Conservation (phyloP, 2,329 filamentous ascomycete genomes). For the Ceratocystis diversiconidia region DNA sequence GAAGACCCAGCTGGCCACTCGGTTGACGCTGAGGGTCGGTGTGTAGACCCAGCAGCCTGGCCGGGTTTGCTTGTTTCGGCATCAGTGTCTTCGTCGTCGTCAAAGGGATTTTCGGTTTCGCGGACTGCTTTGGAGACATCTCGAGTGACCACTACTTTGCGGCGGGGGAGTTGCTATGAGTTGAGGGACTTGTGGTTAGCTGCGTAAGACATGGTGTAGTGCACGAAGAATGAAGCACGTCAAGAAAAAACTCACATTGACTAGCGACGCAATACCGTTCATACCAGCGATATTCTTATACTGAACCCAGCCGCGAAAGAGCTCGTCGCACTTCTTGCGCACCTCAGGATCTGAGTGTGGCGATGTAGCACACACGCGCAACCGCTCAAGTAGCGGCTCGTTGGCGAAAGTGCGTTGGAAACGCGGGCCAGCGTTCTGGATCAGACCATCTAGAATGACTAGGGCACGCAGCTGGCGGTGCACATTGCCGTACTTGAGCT, state of each 20-base stretch:
- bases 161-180: constrained; percentile 44
- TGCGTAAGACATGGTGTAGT: not conserved
- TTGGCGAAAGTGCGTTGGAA: constrained; percentile 84
- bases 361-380: constrained; percentile 76
- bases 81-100: constrained; percentile 48
- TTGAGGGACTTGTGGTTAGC: not conserved
- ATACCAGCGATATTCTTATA: constrained; percentile 74
- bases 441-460: constrained; percentile 77
- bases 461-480: constrained; percentile 84
- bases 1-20: constrained; percentile 18
- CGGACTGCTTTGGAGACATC: constrained; percentile 70
- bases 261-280: constrained; percentile 63
- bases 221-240: not conserved
- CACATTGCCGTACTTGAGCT: constrained; percentile 94
- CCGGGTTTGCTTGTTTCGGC: constrained; percentile 20
- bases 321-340: constrained; percentile 70
- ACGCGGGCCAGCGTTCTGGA: constrained; percentile 79
- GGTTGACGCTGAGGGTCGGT: not conserved
- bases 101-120: constrained; percentile 64
- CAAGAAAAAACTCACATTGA: constrained; percentile 37
- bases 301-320: constrained; percentile 80
- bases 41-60: not conserved
- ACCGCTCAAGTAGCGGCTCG: constrained; percentile 77
- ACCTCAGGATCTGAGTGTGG: constrained; percentile 73
- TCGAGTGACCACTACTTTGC: constrained; percentile 59